Conservation (phyloP, 495 filamentous ascomycete species). For the Aspergillus wentii region DNA sequence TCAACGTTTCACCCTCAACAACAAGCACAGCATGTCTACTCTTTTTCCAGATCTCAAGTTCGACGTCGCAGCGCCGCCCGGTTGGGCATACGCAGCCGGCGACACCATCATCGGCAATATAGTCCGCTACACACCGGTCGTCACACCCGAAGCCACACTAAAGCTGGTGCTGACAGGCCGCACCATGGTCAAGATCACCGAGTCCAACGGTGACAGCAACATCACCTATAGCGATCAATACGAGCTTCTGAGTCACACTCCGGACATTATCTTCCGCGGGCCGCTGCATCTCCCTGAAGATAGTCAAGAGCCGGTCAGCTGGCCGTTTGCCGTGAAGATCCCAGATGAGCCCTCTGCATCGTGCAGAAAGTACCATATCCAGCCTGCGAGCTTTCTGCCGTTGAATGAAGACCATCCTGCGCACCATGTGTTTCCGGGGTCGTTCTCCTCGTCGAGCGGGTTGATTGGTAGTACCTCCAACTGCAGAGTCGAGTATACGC, state of each 20-base stretch:
- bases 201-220: neutral
- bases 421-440: conserved; percentile 3
- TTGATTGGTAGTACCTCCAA: neutral
- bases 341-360: neutral
- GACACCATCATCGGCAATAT: conserved; percentile 15
- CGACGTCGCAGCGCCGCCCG: conserved; percentile 8
- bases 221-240: neutral
- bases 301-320: neutral
- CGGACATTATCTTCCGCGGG: neutral
- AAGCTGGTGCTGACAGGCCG: conserved; percentile 5
- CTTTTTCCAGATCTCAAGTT: conserved; percentile 10
- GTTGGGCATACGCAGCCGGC: conserved; percentile 9
- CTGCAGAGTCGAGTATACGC: conserved; percentile 5
- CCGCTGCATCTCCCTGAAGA: conserved; percentile 5
- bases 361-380: neutral
- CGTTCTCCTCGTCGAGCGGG: conserved; percentile 1
- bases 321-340: conserved; percentile 5
- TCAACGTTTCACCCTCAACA: too few species aligned
- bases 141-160: conserved; percentile 10
- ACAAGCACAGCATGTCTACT: too few species aligned
- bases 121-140: conserved; percentile 5
- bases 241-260: neutral
- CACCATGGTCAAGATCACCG: conserved; percentile 3
- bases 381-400: conserved; percentile 12
- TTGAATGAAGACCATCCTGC: neutral